phyloP scores from a whole-genome alignment of 2,329 filamentous ascomycete species.

The Pseudocercospora fijiensis region DNA sequence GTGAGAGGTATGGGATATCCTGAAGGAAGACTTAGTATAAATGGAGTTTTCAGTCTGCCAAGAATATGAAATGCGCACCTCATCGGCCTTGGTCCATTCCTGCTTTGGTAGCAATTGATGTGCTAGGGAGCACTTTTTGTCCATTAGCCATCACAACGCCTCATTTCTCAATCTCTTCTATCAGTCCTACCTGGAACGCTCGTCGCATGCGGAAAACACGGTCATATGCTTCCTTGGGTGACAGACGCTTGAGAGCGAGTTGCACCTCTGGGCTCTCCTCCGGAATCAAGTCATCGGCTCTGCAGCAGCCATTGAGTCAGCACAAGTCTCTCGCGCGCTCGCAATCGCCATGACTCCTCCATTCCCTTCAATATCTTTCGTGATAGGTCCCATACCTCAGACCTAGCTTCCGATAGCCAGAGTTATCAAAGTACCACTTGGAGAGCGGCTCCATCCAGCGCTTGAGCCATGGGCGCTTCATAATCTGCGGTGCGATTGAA shows the following conservation, averaged over 20 bases:
- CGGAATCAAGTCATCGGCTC: conserved; percentile 89
- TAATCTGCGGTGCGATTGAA: conserved; percentile 71
- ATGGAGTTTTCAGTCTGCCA: background rate
- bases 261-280: conserved; percentile 89
- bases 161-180: conserved; percentile 21
- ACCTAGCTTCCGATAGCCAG: conserved; percentile 90
- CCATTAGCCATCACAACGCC: conserved; percentile 13
- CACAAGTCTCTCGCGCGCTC: background rate
- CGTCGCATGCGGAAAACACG: conserved; percentile 95
- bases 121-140: conserved; percentile 60
- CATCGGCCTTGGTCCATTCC: conserved; percentile 67
- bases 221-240: conserved; percentile 89
- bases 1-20: conserved; percentile 66
- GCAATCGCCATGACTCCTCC: background rate
- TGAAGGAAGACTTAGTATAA: conserved; percentile 35
- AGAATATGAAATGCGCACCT: conserved; percentile 49
- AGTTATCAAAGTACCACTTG: conserved; percentile 83
- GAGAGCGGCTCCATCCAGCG: conserved; percentile 76
- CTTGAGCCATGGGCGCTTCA: conserved; percentile 82
- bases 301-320: conserved; percentile 44
- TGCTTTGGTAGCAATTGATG: conserved; percentile 64
- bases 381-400: conserved; percentile 63
- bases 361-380: background rate
- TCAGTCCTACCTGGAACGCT: conserved; percentile 72
- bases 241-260: conserved; percentile 84